These are phyloP conservation scores for Coemansia guatemalensis DNA, from an alignment of 192 early-diverging fungal genomes.

Conservation along the genomic window DNA sequence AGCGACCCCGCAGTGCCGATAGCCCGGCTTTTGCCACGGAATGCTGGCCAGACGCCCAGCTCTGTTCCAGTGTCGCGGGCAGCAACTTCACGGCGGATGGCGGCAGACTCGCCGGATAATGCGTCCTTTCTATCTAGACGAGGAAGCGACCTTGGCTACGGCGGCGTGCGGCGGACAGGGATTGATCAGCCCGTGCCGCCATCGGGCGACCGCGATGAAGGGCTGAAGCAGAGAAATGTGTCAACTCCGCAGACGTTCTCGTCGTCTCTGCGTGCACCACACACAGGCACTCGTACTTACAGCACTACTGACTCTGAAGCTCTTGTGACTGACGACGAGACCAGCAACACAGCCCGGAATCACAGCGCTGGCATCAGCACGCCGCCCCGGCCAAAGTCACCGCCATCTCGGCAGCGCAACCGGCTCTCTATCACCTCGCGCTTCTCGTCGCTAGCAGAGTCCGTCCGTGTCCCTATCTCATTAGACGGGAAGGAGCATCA, in stretches of 20 bases:
- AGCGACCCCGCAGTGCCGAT: slow-evolving; percentile 27
- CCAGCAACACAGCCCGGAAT: not conserved
- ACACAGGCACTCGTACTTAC: slow-evolving; percentile 1
- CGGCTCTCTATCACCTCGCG: slow-evolving; percentile 22
- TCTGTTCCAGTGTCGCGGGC: not conserved
- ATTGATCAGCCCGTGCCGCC: slow-evolving; percentile 27
- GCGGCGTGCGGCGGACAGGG: slow-evolving; percentile 27
- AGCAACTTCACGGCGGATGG: not conserved
- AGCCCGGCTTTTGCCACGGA: slow-evolving; percentile 16
- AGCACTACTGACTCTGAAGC: slow-evolving; percentile 26
- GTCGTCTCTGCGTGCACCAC: slow-evolving; percentile 21
- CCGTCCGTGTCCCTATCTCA: slow-evolving; percentile 4
- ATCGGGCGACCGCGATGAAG: slow-evolving; percentile 18
- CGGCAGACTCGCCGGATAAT: not conserved
- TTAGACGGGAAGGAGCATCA: not conserved
- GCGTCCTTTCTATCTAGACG: not conserved
- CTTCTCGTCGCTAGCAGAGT: slow-evolving; percentile 27
- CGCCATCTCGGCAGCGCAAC: not conserved
- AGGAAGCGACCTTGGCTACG: slow-evolving; percentile 10
- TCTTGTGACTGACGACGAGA: slow-evolving; percentile 18
- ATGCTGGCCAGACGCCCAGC: not conserved
- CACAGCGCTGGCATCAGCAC: not conserved
- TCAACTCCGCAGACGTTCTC: slow-evolving; percentile 19
- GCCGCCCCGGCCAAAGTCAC: not conserved
- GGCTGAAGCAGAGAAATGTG: slow-evolving; percentile 34